A percentile compares a stretch with the other conserved stretches of the same genome.
These are phyloP conservation scores for Neoarthrinium moseri DNA, from an alignment of 2,329 filamentous ascomycete species.

Conservation along the genomic window DNA sequence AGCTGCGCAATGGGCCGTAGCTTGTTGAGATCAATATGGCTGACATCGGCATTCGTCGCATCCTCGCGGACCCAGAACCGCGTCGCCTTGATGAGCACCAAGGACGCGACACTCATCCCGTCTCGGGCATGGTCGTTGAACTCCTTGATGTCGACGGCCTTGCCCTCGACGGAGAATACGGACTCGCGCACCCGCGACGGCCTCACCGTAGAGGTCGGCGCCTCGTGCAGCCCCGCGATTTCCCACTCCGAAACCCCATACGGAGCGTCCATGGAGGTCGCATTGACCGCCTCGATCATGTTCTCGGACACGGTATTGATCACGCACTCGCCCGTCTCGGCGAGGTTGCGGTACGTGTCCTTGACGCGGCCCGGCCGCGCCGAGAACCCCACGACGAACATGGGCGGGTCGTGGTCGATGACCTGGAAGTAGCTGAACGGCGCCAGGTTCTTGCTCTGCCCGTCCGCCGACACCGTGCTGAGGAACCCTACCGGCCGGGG, in stretches of 20 bases:
- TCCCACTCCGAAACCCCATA: conserved; percentile 50
- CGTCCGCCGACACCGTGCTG: no score
- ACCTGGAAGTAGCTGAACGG: conserved; percentile 64
- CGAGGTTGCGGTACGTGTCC: conserved; percentile 34
- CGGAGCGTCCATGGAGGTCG: conserved; percentile 56
- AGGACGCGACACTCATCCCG: background rate
- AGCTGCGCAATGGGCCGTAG: conserved; percentile 8
- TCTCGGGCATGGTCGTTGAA: conserved; percentile 16
- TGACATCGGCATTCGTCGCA: background rate
- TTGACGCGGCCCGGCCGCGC: background rate
- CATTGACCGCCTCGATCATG: conserved; percentile 61
- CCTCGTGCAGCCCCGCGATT: conserved; percentile 19
- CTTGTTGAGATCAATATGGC: conserved; percentile 1
- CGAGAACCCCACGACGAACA: background rate
- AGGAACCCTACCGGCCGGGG: no score
- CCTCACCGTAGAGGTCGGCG: conserved; percentile 11
- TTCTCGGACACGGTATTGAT: conserved; percentile 65
- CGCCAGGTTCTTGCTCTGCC: no score
- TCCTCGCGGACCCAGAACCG: conserved; percentile 11
- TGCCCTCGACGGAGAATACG: conserved; percentile 22
- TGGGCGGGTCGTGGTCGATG: conserved; percentile 63
- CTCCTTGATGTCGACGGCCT: conserved; percentile 26
- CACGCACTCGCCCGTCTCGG: conserved; percentile 55
- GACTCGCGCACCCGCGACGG: conserved; percentile 24
- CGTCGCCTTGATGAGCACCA: conserved; percentile 9